Evolutionary conservation across 148 eudicot genomes (phyloP), one percentile per base, ranked within the genome.

Genomic region (Rhododendron ferrugineum): DNA sequence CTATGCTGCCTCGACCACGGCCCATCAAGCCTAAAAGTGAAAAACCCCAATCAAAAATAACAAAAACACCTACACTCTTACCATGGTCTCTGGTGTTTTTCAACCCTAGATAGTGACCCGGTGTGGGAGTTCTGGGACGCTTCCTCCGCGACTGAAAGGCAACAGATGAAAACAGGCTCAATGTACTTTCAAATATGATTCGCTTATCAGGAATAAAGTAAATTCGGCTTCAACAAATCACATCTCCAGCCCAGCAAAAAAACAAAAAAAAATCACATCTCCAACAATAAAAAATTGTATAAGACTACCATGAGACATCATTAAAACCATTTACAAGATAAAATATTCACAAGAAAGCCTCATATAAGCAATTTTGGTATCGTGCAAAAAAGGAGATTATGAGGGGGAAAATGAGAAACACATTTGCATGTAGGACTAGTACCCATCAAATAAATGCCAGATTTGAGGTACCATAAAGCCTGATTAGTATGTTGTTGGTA

Each of bases 91-190:
- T 32, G 32, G 32, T 32, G 32, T 32, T 32, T 32, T 32, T 32
- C 32, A 32, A 32, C 32, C 32, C 32, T 32, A 32, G 32, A 32
- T 32, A 32, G 32, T 32, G 32, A 32, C 32, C 32, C 32, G 32
- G 32, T 32, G 32, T 32, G 32, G 32, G 32, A 32, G 32, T 32
- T 32, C 32, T 32, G 32, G 32, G 32, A 32, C 32, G 32, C 32
- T 32, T 32, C 32, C 32, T 32, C 32, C 32, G 32, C 32, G 32
- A 32, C 32, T 32, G 32, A 32, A 32, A 32, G 32, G 32, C 32
- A 32, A 32, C 32, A 32, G 32, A 36, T 49, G 49, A 84, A 75
- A 64, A 26, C 64, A 85, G 75, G 79, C 46, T 87, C 52, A 79
- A 78, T 26, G 10, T 78, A 34, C 54, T 42, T 54, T 46, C 28